Evolutionary conservation across 495 filamentous ascomycete genomes (phyloP).

Genomic region (Penicillium antarcticum): DNA sequence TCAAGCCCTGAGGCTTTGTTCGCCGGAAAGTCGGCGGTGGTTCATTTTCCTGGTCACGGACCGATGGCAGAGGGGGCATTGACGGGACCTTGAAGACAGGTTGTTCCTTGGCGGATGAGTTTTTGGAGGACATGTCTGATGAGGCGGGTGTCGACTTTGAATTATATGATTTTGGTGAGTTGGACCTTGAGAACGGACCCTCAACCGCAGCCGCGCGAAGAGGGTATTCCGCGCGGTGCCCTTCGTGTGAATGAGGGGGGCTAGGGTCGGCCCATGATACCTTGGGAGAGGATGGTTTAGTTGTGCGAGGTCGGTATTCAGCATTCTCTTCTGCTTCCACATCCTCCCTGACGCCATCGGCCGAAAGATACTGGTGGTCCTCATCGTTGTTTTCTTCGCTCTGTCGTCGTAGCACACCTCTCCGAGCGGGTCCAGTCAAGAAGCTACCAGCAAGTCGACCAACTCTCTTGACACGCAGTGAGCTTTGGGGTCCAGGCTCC

Average conservation of each 20-base stretch:
- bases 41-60: constrained; percentile 78
- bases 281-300: constrained; percentile 39
- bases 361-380: constrained; percentile 23
- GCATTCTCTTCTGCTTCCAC: constrained; percentile 21
- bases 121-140: constrained; percentile 39
- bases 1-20: constrained; percentile 55
- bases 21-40: constrained; percentile 72
- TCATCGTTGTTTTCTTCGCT: constrained; percentile 65
- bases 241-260: constrained; percentile 28
- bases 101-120: constrained; percentile 36
- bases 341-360: constrained; percentile 28
- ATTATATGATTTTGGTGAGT: constrained; percentile 39
- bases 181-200: constrained; percentile 34
- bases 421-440: constrained; percentile 68
- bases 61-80: constrained; percentile 54
- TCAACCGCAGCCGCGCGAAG: constrained; percentile 20
- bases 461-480: constrained; percentile 69
- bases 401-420: constrained; percentile 65
- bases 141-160: constrained; percentile 42
- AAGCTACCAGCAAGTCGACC: constrained; percentile 69
- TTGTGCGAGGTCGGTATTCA: constrained; percentile 27
- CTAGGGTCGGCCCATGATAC: constrained; percentile 47
- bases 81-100: constrained; percentile 68
- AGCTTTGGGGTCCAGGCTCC: constrained; percentile 60
- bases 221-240: constrained; percentile 22